Percentiles rank a stretch among this genome's conserved stretches.
Conservation (phyloP, 2,329 filamentous ascomycete genomes). For the Huntiella bhutanensis region DNA sequence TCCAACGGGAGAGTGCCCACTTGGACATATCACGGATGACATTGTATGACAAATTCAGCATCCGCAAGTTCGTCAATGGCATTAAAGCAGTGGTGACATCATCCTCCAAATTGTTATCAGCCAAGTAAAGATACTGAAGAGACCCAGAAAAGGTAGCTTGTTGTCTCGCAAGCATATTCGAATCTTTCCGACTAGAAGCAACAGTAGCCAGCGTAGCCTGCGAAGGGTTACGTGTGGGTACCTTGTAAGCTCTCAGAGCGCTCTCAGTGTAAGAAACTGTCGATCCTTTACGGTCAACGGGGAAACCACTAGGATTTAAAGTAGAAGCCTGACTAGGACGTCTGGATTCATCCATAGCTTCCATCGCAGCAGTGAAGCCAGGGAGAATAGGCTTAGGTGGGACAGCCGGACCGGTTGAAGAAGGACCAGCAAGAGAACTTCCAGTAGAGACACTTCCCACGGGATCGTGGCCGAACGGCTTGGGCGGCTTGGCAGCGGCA, state of each 20-base stretch:
- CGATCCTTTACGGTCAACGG: slow-evolving; percentile 62
- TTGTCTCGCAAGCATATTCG: slow-evolving; percentile 53
- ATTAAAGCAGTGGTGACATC: slow-evolving; percentile 88
- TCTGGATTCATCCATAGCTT: slow-evolving; percentile 46
- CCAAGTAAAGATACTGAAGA: slow-evolving; percentile 65
- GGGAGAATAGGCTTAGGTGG: slow-evolving; percentile 26
- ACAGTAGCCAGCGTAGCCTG: slow-evolving; percentile 25
- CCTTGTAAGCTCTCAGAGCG: slow-evolving; percentile 68
- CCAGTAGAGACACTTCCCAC: slow-evolving; percentile 15
- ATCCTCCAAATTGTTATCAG: slow-evolving; percentile 85
- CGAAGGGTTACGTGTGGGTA: slow-evolving; percentile 46
- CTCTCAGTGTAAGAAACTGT: slow-evolving; percentile 57
- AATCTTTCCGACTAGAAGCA: slow-evolving; percentile 61
- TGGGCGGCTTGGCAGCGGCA: slow-evolving; percentile 50
- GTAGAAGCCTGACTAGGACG: slow-evolving; percentile 68
- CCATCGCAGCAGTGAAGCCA: slow-evolving; percentile 46
- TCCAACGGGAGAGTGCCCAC: slow-evolving; percentile 74
- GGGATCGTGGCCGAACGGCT: slow-evolving; percentile 31
- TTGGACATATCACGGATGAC: slow-evolving; percentile 74
- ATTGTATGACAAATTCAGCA: slow-evolving; percentile 90
- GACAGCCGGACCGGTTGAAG: slow-evolving; percentile 15
- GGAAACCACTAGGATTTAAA: slow-evolving; percentile 57
- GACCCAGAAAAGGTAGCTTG: slow-evolving; percentile 78
- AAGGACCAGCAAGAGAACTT: slow-evolving; percentile 8
- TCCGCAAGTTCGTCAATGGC: slow-evolving; percentile 61